Percentiles rank a stretch among this genome's conserved stretches.
Evolutionary conservation across 768 basidiomycete species (phyloP).

Genomic region (Russula lepida): DNA sequence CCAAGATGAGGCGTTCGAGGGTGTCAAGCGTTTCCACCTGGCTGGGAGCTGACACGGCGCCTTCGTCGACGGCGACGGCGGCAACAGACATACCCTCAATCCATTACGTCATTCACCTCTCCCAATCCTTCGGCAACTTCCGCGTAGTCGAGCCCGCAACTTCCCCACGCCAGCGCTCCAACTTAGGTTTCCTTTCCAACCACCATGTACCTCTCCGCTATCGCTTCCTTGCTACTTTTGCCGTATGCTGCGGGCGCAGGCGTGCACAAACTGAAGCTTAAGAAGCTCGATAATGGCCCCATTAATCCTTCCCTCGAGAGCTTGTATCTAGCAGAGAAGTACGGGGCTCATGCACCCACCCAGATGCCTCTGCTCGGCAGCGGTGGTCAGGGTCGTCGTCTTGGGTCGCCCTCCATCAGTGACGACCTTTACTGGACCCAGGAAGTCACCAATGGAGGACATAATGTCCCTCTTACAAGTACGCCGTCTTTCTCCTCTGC

Average conservation of each 20-base stretch:
- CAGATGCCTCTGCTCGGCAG: slow-evolving; percentile 58
- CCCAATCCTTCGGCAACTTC: slow-evolving; percentile 1
- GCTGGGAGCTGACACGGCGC: neutral
- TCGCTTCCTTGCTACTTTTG: slow-evolving; percentile 36
- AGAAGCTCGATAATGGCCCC: slow-evolving; percentile 64
- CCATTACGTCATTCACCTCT: slow-evolving; percentile 9
- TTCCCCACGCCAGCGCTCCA: neutral
- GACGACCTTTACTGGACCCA: slow-evolving; percentile 76
- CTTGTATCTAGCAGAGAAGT: slow-evolving; percentile 91
- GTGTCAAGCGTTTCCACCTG: slow-evolving; percentile 23
- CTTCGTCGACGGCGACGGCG: neutral
- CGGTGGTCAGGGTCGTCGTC: slow-evolving; percentile 60
- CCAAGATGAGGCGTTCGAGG: slow-evolving; percentile 70
- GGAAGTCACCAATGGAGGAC: slow-evolving; percentile 61
- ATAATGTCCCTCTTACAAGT: slow-evolving; percentile 87
- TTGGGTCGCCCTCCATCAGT: slow-evolving; percentile 36
- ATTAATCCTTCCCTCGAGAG: slow-evolving; percentile 62
- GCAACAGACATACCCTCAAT: neutral
- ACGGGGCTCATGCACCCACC: slow-evolving; percentile 53
- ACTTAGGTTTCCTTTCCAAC: slow-evolving; percentile 11
- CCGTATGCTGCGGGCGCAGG: slow-evolving; percentile 44
- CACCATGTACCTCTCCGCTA: slow-evolving; percentile 37
- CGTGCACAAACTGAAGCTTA: slow-evolving; percentile 80
- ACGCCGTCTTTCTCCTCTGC: slow-evolving; percentile 25
- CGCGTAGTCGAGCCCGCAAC: neutral